Base-by-base conservation (phyloP, 2,329 filamentous ascomycete genomes). In the Fusarium sp. region DNA sequence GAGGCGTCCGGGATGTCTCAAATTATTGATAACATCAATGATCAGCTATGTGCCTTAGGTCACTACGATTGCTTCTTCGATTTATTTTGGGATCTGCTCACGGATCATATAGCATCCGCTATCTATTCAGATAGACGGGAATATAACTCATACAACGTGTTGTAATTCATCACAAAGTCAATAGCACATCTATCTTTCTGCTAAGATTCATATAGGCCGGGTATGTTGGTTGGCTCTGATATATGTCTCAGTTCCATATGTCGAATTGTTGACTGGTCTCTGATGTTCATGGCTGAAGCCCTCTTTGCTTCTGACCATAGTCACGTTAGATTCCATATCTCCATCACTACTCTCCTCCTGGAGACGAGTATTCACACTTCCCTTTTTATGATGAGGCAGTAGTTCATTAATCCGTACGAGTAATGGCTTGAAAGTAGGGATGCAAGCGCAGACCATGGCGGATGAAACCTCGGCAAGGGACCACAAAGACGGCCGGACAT, bases 401-500 rank as follows among this genome's bases (percentile, higher is more conserved):
- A 24, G 17, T n/a, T 15, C 7, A 17, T 24, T 38, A 4, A 49
- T 17, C 7, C 40, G 31, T 2, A 34, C 9, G 1, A 72, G 21
- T 1, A 71, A 21, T 8, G 65, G 69, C 6, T 67, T 56, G 6
- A 65, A 61, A 0, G 69, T 72, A 5, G 70, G 70, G 4, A 73
- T 47, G 1, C 70, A 73, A 1, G 65, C 65, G 24, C 65, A 71
- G 7, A 49, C 31, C 7, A 73, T 38, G 4, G 67, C 65, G 0
- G 70, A 65, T 9, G 58, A 65, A 1, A 59, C 15, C 26, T 73
- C 70, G 1, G 70, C 59, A 2, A 73, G 62, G 0, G 67, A 72
- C 70, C 62, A 73, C 0, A 54, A 52, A 1, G 57, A 54, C 4
- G 62, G 36, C 0, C 33, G 34, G 5, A 70, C 65, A 6, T 58